Evolutionary conservation across 139 green algal species (phyloP), one percentile per base, ranked within the genome.

Genomic region (Pleodorina starrii): DNA sequence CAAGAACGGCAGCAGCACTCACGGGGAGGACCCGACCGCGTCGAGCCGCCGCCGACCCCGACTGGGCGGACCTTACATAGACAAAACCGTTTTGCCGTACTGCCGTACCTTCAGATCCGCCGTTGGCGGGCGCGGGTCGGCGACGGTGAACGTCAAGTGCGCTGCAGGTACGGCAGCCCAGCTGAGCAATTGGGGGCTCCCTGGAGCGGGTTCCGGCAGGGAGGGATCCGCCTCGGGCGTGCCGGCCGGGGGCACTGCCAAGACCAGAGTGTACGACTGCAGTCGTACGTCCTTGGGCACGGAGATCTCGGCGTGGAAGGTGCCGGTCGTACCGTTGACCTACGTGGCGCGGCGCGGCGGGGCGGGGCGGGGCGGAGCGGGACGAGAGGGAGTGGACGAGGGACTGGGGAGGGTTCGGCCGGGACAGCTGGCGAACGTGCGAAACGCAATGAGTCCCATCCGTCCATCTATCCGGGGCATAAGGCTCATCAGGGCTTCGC

Each of bases 81-180:
- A n/a, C n/a, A n/a, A n/a, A n/a, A 66, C 54, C 25, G 54, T 12
- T 66, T 21, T 66, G 16, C 7, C 66, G 32, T 48, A 1, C 72
- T 5, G 38, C 42, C 66, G 78, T 25, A 94, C 51, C 27, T 54
- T 77, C 6, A 95, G 91, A 2, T 90, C 89, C 35, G 38, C 68
- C 38, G 93, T 95, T 29, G 93, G 93, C 3, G 92, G 90, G 29
- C 93, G 48, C 1, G 93, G 93, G 71, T 94, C 92, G 0, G 86
- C 92, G 3, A 94, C 85, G 1, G 84, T 91, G 60, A 95, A 90
- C 36, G 12, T 69, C 0, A 77, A 38, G 3, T 44, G n/a, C 0
- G 63, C 90, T 5, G 82, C 17, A 19, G 27, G 46, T 7, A 46
- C 75, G 40, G 23, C 27, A 12, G 32, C 9, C 46, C 43, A 84